These are phyloP conservation scores for Thalassiosira profunda DNA, from an alignment of 108 stramenopile genomes.

Conservation along the genomic window DNA sequence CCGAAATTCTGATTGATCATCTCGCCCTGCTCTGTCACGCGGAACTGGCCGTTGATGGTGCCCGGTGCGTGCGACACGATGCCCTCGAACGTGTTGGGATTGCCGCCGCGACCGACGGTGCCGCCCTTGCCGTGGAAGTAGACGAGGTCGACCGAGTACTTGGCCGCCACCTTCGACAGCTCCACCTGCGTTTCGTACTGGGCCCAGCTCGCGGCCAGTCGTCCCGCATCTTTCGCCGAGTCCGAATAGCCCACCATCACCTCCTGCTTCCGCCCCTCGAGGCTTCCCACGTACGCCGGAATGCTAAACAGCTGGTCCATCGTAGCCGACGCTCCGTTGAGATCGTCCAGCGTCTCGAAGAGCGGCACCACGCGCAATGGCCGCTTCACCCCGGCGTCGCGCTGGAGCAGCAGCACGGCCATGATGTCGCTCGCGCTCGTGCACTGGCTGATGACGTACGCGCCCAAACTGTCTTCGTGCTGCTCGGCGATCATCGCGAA, in stretches of 20 bases:
- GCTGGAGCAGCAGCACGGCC: slow-evolving; percentile 97
- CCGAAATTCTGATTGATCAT: slow-evolving; percentile 99
- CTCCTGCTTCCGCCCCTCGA: slow-evolving; percentile 93
- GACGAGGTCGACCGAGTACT: slow-evolving; percentile 87
- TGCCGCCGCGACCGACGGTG: slow-evolving; percentile 97
- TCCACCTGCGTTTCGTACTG: slow-evolving; percentile 95
- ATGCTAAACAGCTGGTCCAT: slow-evolving; percentile 80
- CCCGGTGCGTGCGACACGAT: slow-evolving; percentile 94
- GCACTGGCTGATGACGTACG: slow-evolving; percentile 97
- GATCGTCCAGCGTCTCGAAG: slow-evolving; percentile 96
- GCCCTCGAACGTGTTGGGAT: slow-evolving; percentile 90
- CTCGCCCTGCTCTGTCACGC: slow-evolving; percentile 99
- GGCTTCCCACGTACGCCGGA: slow-evolving; percentile 80
- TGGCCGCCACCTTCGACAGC: slow-evolving; percentile 82
- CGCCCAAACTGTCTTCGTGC: slow-evolving; percentile 88
- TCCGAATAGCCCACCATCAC: slow-evolving; percentile 99
- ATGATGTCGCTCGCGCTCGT: slow-evolving; percentile 94
- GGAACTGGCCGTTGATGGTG: slow-evolving; percentile 98
- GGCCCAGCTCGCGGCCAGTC: slow-evolving; percentile 95
- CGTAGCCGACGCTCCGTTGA: slow-evolving; percentile 74
- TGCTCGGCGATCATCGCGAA: slow-evolving; percentile 78
- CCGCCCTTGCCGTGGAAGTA: slow-evolving; percentile 99
- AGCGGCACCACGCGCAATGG: slow-evolving; percentile 97
- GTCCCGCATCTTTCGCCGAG: slow-evolving; percentile 97
- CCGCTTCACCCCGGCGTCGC: slow-evolving; percentile 92